Base-by-base conservation (phyloP, 108 stramenopile genomes). In the Skeletonema grethae region DNA sequence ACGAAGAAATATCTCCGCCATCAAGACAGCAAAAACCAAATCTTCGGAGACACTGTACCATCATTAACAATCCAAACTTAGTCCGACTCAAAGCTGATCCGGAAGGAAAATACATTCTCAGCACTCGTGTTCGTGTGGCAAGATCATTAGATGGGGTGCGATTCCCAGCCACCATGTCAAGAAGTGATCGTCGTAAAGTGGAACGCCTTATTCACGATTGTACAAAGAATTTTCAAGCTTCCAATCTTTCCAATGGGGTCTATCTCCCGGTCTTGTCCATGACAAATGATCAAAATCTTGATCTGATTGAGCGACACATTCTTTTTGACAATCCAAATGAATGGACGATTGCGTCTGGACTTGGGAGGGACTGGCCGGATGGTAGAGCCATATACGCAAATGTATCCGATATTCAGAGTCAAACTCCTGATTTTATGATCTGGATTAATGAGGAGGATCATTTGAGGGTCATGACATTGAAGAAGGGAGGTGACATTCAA, bases 391-490 rank as follows among this genome's bases (percentile, higher is more conserved):
- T 95, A 22, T 96, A 87, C 65, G 70, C 82, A 46, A 81, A 82
- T 35, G 84, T 80, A 31, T 43, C 72, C 4, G 41, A 90, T 55
- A 28, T 71, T 16, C 30, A 48, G 30, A 35, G 11, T 22, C 41
- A 90, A 63, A 89, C 80, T 63, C 89, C 94, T 7, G 85, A 88
- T 58, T 88, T 95, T 45, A 85, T 97, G 71, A 89, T 95, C 43
- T 97, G 96, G 96, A 77, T 91, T 55, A 95, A 95, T 79, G 89
- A 90, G 70, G 94, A 96, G 75, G 96, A 97, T 69, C 96, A 97
- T 75, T 63, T 96, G 50, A 85, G 97, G 41, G 84, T 96, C 53
- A 95, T 96, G 72, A 85, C 80, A 50, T 88, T 92, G 73, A 85
- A 89, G 63, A 80, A 84, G 46, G 97, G 97, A 41, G 94, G 94